Base-by-base conservation (phyloP, 1,284 basidiomycete genomes). In the Psilocybe mexicana region DNA sequence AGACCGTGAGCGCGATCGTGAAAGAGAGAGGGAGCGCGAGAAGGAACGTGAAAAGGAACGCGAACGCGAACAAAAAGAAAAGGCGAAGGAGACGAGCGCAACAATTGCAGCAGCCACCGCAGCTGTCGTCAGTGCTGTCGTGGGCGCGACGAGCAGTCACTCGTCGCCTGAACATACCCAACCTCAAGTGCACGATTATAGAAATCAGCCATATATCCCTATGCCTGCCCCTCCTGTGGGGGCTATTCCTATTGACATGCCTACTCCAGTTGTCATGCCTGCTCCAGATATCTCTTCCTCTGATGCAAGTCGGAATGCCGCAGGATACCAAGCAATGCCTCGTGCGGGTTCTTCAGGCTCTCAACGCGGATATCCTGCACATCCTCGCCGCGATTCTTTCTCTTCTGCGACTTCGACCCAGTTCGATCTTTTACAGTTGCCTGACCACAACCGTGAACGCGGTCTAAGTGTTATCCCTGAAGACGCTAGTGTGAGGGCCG, bases 161-260 rank as follows among this genome's bases (percentile, higher is more conserved):
- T 30, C 38, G 12, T 55, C 54, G 3, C 42, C 42, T 52, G 61
- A 23, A 33, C 43, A 23, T 42, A 12, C 23, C 35, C 44, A 12
- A 18, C 52, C 30, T 49, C 23, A 25, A 25, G 3, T 36, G 25
- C 56, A 55, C 3, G 43, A 55, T 3, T 52, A 61, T 11, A 59
- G 43, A 6, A 56, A 46, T 24, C 55, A 66, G n/a, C 59, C 61
- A 7, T 69, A 69, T 35, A 52, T 67, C 14, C 55, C 65, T 14
- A 67, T 69, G 67, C 63, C 66, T 0, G 60, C 63, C 8, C 66
- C 66, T 7, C 67, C 67, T 48, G 40, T 58, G 24, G 58, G 52
- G 18, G 47, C 56, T 6, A 38, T n/a, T 6, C 6, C 46, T n/a
- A 23, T 14, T 18, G 7, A 14, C 11, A 61, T 61, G 56, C 59